Base-by-base conservation (phyloP, 805 yeast genomes). In the Kodamaea hsintzibuensis region DNA sequence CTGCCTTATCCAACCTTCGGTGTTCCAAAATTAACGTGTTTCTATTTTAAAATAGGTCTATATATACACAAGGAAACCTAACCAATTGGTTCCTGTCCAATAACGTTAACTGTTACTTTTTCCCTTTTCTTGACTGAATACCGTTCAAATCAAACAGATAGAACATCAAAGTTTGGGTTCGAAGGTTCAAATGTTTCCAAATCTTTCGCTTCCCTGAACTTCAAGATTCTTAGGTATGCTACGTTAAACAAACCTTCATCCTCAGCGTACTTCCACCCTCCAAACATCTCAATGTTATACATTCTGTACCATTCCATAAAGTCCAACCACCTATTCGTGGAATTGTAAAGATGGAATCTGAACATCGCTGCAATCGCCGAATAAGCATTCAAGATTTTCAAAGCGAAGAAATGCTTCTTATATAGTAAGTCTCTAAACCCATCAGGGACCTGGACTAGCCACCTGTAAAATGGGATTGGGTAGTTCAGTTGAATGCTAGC, bases 381-480 rank as follows among this genome's bases (percentile, higher is more conserved):
- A 54, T 58, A 67, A 0, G 58, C 50, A 49, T 53, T 67, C 12
- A 74, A 47, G 1, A 71, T 8, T 33, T 70, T 56, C 19, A 69
- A 53, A 0, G 75, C 74, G 39, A 63, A 61, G 38, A 53, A 61
- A 43, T 70, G 54, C 37, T 64, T 58, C 2, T 22, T 16, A 33
- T 67, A 57, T 2, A 68, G 53, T 53, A 70, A 50, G 7, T 48
- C 57, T 5, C 55, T 53, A 42, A 63, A 65, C 4, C 56, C 55
- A 5, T 54, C 52, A 2, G 55, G 53, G 7, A 66, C 10, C 8
- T 62, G 14, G 9, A 69, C 53, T 7, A 68, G 43, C 64, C 72
- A 69, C 51, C 65, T 57, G 55, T 61, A 71, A 3, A 72, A 42
- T 6, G 77, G 78, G 13, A 71, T 56, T 2, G 75, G 74, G 49